These are phyloP conservation scores for Cyberlindnera japonica DNA, from an alignment of 805 yeast genomes.

Conservation along the genomic window DNA sequence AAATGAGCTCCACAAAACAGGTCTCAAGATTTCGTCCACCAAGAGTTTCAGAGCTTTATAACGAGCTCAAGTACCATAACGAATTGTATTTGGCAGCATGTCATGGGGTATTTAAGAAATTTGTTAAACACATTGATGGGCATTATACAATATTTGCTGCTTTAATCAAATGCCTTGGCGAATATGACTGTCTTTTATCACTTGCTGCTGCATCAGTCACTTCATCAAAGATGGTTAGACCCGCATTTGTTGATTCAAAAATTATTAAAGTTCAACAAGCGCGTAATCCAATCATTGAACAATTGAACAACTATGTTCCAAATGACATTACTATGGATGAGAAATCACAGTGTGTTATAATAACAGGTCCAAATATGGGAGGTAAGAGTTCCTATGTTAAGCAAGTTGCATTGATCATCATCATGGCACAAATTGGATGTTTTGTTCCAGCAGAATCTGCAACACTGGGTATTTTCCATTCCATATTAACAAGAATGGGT, in stretches of 20 bases:
- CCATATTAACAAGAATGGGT: conserved; percentile 92
- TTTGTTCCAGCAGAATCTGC: conserved; percentile 81
- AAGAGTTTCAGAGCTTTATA: conserved; percentile 44
- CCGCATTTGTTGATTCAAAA: conserved; percentile 50
- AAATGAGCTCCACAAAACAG: conserved; percentile 62
- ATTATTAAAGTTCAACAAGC: conserved; percentile 56
- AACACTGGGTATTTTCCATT: conserved; percentile 78
- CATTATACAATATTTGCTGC: conserved; percentile 45
- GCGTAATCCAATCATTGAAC: conserved; percentile 84
- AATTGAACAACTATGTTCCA: conserved; percentile 53
- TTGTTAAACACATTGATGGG: conserved; percentile 44
- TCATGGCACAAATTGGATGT: conserved; percentile 86
- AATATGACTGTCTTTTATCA: conserved; percentile 67
- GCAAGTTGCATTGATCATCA: conserved; percentile 79
- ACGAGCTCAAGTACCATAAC: conserved; percentile 54
- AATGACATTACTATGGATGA: conserved; percentile 72
- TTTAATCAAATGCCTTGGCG: conserved; percentile 51
- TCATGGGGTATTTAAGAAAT: conserved; percentile 40
- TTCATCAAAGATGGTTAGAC: conserved; percentile 63
- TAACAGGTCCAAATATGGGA: conserved; percentile 97
- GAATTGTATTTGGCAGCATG: conserved; percentile 37
- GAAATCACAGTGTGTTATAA: conserved; percentile 64
- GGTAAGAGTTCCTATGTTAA: conserved; percentile 91
- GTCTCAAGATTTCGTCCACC: conserved; percentile 77
- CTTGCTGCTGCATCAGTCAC: conserved; percentile 59